Evolutionary conservation across 495 filamentous ascomycete species (phyloP).

Genomic region (Aspergillus diversus): DNA sequence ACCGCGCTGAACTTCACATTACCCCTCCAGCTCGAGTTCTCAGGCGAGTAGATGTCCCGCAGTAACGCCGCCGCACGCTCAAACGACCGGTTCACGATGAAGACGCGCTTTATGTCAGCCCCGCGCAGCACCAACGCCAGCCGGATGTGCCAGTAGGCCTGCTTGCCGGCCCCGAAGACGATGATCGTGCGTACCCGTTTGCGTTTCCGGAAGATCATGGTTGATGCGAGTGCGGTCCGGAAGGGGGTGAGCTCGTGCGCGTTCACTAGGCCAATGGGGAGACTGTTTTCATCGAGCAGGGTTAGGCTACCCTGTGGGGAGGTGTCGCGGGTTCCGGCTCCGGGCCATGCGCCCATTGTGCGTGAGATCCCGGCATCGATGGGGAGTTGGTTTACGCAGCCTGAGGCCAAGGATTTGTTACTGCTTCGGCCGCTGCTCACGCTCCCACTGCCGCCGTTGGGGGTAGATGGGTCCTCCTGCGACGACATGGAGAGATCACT

Average conservation of each 20-base stretch:
- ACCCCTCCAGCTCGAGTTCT: conserved; percentile 55
- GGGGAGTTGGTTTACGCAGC: conserved; percentile 40
- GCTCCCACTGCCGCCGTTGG: background rate
- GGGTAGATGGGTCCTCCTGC: conserved; percentile 30
- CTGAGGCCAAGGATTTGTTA: conserved; percentile 34
- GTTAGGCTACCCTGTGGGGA: conserved; percentile 79
- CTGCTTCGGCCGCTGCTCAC: conserved; percentile 19
- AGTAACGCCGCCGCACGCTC: conserved; percentile 60
- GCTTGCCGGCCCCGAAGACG: conserved; percentile 88
- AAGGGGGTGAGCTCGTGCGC: conserved; percentile 90
- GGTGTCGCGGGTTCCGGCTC: conserved; percentile 52
- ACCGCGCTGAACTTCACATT: conserved; percentile 71
- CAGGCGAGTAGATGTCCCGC: conserved; percentile 56
- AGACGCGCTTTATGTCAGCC: conserved; percentile 70
- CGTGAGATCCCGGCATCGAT: conserved; percentile 34
- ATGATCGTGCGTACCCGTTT: conserved; percentile 68
- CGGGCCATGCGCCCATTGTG: conserved; percentile 45
- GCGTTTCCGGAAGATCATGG: conserved; percentile 74
- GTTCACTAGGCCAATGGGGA: conserved; percentile 77
- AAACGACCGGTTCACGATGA: conserved; percentile 78
- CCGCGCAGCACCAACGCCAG: conserved; percentile 76
- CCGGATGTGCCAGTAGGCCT: conserved; percentile 93
- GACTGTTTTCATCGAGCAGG: conserved; percentile 67
- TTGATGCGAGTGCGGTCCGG: conserved; percentile 83
- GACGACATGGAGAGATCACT: conserved; percentile 46